A percentile compares a stretch with the other conserved stretches of the same genome.
These are phyloP conservation scores for Trichosanthes cucumerina DNA, from an alignment of 306 rosid genomes.

Conservation along the genomic window DNA sequence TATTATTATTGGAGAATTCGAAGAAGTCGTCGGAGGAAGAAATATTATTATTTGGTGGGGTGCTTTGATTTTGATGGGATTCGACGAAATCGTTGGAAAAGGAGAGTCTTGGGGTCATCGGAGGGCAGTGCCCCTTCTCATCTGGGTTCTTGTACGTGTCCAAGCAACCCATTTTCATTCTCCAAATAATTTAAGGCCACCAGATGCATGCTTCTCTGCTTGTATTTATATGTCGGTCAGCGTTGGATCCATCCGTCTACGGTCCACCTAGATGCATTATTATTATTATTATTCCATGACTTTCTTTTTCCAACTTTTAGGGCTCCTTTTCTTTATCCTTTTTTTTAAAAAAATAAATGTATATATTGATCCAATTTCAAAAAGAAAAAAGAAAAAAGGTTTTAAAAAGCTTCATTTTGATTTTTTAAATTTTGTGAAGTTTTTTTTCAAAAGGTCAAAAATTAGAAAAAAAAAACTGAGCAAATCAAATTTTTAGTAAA, in stretches of 20 bases:
- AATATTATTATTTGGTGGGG: conserved; percentile 19
- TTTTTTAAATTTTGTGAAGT: too few relatives aligned
- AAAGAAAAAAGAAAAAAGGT: too few relatives aligned
- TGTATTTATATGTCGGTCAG: neutral
- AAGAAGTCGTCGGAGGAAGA: conserved; percentile 82
- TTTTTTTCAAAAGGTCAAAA: too few relatives aligned
- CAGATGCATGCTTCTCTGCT: neutral
- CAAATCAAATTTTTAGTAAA: too few relatives aligned
- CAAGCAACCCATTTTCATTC: conserved; percentile 81
- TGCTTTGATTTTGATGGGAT: conserved; percentile 40
- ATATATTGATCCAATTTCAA: too few relatives aligned
- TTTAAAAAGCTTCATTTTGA: too few relatives aligned
- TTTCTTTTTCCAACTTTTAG: too few relatives aligned
- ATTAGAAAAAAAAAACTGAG: too few relatives aligned
- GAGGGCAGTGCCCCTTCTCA: conserved; percentile 37
- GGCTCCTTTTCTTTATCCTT: too few relatives aligned
- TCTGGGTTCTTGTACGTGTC: conserved; percentile 71
- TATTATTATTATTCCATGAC: neutral
- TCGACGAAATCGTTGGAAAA: conserved; percentile 88
- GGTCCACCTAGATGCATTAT: neutral
- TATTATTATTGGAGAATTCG: conserved; percentile 62
- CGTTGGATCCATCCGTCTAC: neutral
- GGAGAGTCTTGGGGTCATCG: conserved; percentile 89
- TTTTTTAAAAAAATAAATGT: too few relatives aligned
- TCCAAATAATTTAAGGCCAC: too few relatives aligned